Evolutionary conservation across 768 basidiomycete species (phyloP), one percentile per base, ranked within the genome.

Genomic region (Naematelia encephala): DNA sequence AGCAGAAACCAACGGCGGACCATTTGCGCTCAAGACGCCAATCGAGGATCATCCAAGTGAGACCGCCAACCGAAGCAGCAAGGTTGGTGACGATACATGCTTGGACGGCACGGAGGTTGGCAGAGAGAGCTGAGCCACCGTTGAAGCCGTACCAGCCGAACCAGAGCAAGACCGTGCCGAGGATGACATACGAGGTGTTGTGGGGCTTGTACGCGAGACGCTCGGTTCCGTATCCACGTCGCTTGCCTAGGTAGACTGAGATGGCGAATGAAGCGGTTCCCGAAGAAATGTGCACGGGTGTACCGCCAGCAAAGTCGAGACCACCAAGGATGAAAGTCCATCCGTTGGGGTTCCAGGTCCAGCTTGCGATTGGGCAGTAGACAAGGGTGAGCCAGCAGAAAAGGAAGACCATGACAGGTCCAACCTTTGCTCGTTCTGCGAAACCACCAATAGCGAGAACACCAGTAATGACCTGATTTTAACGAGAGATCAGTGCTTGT

Each of bases 1-100:
- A 90, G 78, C 92, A 94, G 77, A 96, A 88, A 27, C 90, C 90
- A 65, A 94, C 90, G 83, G 91, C 91, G 28, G 84, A 89, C 82
- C 84, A 91, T 76, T 89, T 88, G 54, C 85, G 80, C 75, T 90
- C 88, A 56, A 88, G 80, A 29, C 89, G 81, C 74, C 82, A 91
- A 78, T 91, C 90, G 56, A 89, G 81, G 29, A 76, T 50, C 69
- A 75, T 89, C 90, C 91, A 92, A 30, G 87, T 84, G 61, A 90
- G 81, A 19, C 88, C 91, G 28, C 85, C 89, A 61, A 88, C 72
- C 2, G 79, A 85, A 1, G 89, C 87, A 34, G 89, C 87, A 13
- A 91, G 79, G 87, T 91, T 91, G 42, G 89, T 87, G 77, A 92
- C 92, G 85, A 90, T 88, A 56, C 87, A 83, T 16, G 90, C 90